Evolutionary conservation across 1,284 basidiomycete genomes (phyloP).

Genomic region (Phlebopus sp.): DNA sequence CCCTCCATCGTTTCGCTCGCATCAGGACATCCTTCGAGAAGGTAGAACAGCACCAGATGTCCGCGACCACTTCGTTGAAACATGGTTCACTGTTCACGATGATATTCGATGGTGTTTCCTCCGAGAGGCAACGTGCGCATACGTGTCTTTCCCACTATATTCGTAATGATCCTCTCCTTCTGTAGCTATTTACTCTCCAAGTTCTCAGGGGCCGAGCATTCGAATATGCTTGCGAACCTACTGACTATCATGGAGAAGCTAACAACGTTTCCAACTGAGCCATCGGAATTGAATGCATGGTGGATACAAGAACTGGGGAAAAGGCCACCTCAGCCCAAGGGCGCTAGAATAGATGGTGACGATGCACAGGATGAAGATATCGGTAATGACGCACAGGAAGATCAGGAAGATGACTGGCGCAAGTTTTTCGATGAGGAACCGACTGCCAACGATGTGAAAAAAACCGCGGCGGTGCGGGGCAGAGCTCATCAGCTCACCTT

Average conservation of each 20-base stretch:
- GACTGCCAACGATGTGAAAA: slow-evolving; percentile 35
- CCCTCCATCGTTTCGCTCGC: slow-evolving; percentile 48
- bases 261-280: slow-evolving; percentile 77
- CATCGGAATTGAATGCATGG: slow-evolving; percentile 80
- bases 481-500: slow-evolving; percentile 64
- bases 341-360: slow-evolving; percentile 39
- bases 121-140: slow-evolving; percentile 72
- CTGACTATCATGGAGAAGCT: slow-evolving; percentile 77
- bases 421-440: slow-evolving; percentile 74
- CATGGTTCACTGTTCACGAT: slow-evolving; percentile 78
- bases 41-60: slow-evolving; percentile 56
- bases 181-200: slow-evolving; percentile 23
- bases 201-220: slow-evolving; percentile 32
- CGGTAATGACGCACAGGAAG: slow-evolving; percentile 40
- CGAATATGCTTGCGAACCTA: slow-evolving; percentile 58
- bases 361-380: slow-evolving; percentile 41
- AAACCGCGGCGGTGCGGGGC: slow-evolving; percentile 37
- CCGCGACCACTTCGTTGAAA: slow-evolving; percentile 59
- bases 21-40: slow-evolving; percentile 21
- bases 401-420: slow-evolving; percentile 71
- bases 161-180: slow-evolving; percentile 5
- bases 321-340: slow-evolving; percentile 54
- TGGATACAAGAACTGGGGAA: slow-evolving; percentile 75
- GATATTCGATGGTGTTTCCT: slow-evolving; percentile 95
- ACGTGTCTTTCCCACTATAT: background rate